phyloP scores from a whole-genome alignment of 768 basidiomycete genomes.

The Lentinula sp. region DNA sequence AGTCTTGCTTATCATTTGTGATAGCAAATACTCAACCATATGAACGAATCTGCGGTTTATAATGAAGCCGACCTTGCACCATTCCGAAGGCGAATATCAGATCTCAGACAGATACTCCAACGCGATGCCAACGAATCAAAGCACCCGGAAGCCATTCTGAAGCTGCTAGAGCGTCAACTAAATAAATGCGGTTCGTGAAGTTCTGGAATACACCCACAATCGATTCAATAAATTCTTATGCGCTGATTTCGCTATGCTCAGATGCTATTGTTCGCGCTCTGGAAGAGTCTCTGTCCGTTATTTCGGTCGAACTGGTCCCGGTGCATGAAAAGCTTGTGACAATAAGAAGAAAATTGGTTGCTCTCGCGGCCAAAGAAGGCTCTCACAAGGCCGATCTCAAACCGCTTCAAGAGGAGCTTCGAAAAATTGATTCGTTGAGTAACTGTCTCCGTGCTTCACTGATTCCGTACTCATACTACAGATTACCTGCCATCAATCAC shows the following conservation, averaged over 20 bases:
- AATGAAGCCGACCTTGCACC: conserved; percentile 88
- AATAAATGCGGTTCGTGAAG: conserved; percentile 80
- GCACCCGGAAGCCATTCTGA: conserved; percentile 83
- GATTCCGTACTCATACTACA: not conserved
- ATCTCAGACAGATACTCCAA: conserved; percentile 82
- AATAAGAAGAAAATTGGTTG: conserved; percentile 82
- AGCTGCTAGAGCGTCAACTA: conserved; percentile 84
- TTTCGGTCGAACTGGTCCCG: conserved; percentile 87
- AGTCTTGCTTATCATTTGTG: conserved; percentile 8
- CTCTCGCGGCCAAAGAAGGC: conserved; percentile 83
- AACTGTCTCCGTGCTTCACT: conserved; percentile 22
- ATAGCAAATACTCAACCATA: conserved; percentile 90
- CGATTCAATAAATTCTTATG: not conserved
- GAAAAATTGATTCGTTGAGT: conserved; percentile 96
- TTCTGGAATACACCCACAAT: not conserved
- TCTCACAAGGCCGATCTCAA: conserved; percentile 84
- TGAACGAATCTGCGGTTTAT: conserved; percentile 94
- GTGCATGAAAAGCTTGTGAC: conserved; percentile 86
- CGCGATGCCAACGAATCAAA: conserved; percentile 76
- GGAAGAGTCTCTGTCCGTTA: conserved; percentile 79
- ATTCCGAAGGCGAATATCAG: conserved; percentile 74
- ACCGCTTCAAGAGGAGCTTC: conserved; percentile 84
- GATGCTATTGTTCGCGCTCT: conserved; percentile 73
- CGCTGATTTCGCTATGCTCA: conserved; percentile 21
- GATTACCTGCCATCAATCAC: conserved; percentile 10